Base-by-base conservation (phyloP, 176 grass and related monocot genomes). In the Puya raimondii region DNA sequence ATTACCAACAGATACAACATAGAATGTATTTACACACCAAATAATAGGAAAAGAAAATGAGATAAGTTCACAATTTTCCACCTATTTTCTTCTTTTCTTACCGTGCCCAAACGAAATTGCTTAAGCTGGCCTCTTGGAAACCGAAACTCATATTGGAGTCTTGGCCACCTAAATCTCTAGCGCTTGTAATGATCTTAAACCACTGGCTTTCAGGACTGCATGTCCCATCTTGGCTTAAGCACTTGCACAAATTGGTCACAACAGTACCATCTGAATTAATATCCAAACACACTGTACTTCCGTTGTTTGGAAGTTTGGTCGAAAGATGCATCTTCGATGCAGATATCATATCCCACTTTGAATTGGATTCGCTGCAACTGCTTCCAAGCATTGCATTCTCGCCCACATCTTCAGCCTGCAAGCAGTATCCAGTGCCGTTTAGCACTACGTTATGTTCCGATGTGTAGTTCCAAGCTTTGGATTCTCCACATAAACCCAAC, bases 161-260 rank as follows among this genome's bases (percentile, higher is more conserved):
- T 33, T 67, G 70, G 10, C 69, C 59, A 13, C 53, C 53, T 74
- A 79, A 27, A 66, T 67, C 72, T 77, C 80, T 88, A 65, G 65
- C 76, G 58, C 87, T 93, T 50, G 64, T 76, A 68, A 93, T 90
- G 56, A 99, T 66, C 80, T 86, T 93, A 70, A 93, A 99, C 89
- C 94, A 99, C 53, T 99, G 94, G 2, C 64, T 88, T 64, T 90
- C 94, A 68, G 94, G 89, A 81, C 79, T 72, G 72, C 94, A 99
- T 11, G 51, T 75, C 52, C 74, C 76, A 76, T 93, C 83, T 49
- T 17, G 5, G 29, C 61, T 76, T 23, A 92, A 71, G 68, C 94
- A 97, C 29, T 90, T 93, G 82, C 94, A 97, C 11, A 23, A 58
- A 65, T 88, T 85, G 42, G 89, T 97, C 33, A 16, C 50, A 53